Base-by-base conservation (phyloP, 2,329 filamentous ascomycete species). In the Thielaviopsis euricoi region DNA sequence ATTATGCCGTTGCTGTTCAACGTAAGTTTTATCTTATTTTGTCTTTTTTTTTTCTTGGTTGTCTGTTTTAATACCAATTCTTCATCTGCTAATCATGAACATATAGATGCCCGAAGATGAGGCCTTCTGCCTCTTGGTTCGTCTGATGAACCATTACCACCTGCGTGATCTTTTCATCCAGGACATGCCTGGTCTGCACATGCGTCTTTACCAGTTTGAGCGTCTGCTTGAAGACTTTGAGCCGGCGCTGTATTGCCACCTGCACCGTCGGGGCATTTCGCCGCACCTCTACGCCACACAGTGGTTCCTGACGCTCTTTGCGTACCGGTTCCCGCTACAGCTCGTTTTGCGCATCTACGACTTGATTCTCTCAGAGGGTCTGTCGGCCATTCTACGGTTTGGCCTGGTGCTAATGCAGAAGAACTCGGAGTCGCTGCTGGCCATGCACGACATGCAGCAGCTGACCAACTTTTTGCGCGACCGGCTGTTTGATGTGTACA, bases 271-370 rank as follows among this genome's bases (percentile, higher is more conserved):
- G 58, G 85, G 88, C 63, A 93, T 98, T 57, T 86, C 86, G 9
- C 86, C 93, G 0, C 89, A 95, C 67, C 77, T 98, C 9, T 98
- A 98, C 68, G 93, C 93, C 51, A 98, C 93, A 0, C 93, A 98
- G 70, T 98, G 93, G 93, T 98, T 98, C 71, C 78, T 98, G 54
- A 98, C 93, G 0, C 77, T 98, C n/a, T 98, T 98, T 67, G 89
- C 91, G 33, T 98, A 98, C 70, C 87, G 94, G 49, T 98, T 98
- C 70, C 93, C 93, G 9, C 77, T 98, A 7, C 93, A 98, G 67
- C 81, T 98, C 10, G 93, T 98, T 6, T 83, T 98, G 59, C 87
- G 93, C 33, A 94, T 98, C 55, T 98, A 97, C 70, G 93, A 98
- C 67, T 74, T 98, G 58, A 93, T 98, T 55, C 76, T 98, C 19